Percentiles rank a stretch among this genome's conserved stretches.
Conservation (phyloP, 805 yeast species). For the Sugiyamaella mastotermitis region DNA sequence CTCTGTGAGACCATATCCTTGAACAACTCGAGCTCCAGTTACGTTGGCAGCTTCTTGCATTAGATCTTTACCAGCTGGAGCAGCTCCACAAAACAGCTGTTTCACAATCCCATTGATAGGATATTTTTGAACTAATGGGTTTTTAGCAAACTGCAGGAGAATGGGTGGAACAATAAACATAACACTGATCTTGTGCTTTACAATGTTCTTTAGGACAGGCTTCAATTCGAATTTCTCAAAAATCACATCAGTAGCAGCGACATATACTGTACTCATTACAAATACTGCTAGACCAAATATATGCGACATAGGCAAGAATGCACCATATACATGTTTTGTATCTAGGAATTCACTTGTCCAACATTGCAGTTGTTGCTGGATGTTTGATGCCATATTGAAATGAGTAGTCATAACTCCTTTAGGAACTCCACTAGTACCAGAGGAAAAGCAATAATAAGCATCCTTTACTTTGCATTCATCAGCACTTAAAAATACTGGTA, state of each 20-base stretch:
- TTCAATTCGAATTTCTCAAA: slow-evolving; percentile 32
- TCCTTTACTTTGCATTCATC: slow-evolving; percentile 8
- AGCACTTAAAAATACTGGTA: slow-evolving; percentile 3
- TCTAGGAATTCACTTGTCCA: neutral
- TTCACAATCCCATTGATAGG: slow-evolving; percentile 35
- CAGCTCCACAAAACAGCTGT: slow-evolving; percentile 41
- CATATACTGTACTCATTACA: slow-evolving; percentile 53
- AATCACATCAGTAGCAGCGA: slow-evolving; percentile 21
- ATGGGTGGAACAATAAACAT: slow-evolving; percentile 39
- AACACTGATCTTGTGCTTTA: slow-evolving; percentile 31
- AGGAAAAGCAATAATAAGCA: slow-evolving; percentile 26
- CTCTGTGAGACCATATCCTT: slow-evolving; percentile 38
- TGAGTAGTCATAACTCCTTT: slow-evolving; percentile 68
- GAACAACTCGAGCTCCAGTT: slow-evolving; percentile 20
- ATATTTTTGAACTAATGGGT: slow-evolving; percentile 37
- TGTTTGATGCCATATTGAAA: slow-evolving; percentile 37
- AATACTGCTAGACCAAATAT: slow-evolving; percentile 71
- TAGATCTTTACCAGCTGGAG: slow-evolving; percentile 34
- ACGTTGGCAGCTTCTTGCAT: slow-evolving; percentile 13
- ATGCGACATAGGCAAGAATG: slow-evolving; percentile 19
- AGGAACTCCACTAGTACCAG: slow-evolving; percentile 47
- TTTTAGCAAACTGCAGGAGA: slow-evolving; percentile 41
- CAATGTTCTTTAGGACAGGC: slow-evolving; percentile 23
- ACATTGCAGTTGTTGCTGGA: slow-evolving; percentile 16
- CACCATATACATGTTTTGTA: slow-evolving; percentile 4